phyloP scores from a whole-genome alignment of 441 rosid genomes.

The Jatropha podagrica region DNA sequence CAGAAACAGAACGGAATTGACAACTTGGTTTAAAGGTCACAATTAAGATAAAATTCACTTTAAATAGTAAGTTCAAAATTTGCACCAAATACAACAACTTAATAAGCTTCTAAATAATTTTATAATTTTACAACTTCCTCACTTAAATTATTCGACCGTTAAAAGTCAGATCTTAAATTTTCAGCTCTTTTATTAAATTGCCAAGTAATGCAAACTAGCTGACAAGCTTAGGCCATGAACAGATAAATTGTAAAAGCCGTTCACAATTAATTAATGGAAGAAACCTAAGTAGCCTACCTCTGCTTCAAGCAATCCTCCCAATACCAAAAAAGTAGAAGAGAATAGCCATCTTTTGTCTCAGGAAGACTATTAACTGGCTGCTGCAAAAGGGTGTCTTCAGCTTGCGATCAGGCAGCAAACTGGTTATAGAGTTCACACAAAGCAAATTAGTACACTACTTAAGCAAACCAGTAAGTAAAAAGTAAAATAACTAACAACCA shows the following conservation, averaged over 20 bases:
- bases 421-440: constrained; percentile 25
- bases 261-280: background rate
- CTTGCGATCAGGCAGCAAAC: constrained; percentile 91
- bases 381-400: constrained; percentile 84
- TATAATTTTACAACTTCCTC: no score
- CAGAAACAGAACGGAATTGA: no score
- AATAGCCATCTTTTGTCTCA: constrained; percentile 86
- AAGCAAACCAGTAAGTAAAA: background rate
- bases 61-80: no score
- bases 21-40: no score
- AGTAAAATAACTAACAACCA: constrained; percentile 4
- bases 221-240: background rate
- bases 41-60: no score
- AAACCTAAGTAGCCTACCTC: constrained; percentile 46
- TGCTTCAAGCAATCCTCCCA: constrained; percentile 96
- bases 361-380: constrained; percentile 66
- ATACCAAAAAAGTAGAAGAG: constrained; percentile 91
- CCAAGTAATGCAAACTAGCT: background rate
- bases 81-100: no score
- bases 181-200: background rate
- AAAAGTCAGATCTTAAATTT: no score
- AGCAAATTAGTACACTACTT: background rate
- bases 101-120: no score
- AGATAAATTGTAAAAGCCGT: background rate
- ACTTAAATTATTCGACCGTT: no score